Percentiles rank a stretch among this genome's conserved stretches.
Evolutionary conservation across 2,329 filamentous ascomycete genomes (phyloP).

Genomic region (Akanthomyces lecanii): DNA sequence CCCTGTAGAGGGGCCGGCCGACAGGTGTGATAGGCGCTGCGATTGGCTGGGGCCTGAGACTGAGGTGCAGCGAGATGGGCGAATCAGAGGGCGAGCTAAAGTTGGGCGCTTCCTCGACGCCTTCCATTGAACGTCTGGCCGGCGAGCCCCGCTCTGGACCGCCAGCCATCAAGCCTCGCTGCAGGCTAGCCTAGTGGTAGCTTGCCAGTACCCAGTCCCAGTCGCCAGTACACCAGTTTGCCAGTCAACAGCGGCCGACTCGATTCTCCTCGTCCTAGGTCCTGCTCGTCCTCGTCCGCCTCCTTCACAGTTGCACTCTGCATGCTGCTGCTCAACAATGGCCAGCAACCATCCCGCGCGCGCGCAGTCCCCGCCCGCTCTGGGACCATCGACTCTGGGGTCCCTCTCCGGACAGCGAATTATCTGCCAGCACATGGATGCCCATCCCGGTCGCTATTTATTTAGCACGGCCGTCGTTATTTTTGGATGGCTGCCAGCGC

Average conservation of each 20-base stretch:
- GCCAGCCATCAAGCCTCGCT: constrained; percentile 13
- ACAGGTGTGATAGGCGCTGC: constrained; percentile 6
- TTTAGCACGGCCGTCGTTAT: constrained; percentile 1
- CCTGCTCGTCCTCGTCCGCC: not conserved
- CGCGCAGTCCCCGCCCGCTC: not conserved
- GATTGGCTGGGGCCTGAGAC: constrained; percentile 11
- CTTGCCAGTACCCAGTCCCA: too few species aligned
- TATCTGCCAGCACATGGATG: not conserved
- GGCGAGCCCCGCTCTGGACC: constrained; percentile 5
- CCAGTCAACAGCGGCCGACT: not conserved
- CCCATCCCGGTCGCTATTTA: not conserved
- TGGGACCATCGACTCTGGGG: not conserved
- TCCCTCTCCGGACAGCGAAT: not conserved
- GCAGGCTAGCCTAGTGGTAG: not conserved
- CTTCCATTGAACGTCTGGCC: constrained; percentile 17
- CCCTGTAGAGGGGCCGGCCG: not conserved
- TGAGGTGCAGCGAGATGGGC: not conserved
- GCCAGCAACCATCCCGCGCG: not conserved
- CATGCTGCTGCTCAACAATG: not conserved
- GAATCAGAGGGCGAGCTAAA: constrained; percentile 9
- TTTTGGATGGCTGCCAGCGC: constrained; percentile 8
- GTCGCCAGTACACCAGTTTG: too few species aligned
- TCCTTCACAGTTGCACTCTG: not conserved
- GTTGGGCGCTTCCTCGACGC: constrained; percentile 20
- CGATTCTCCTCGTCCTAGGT: not conserved